phyloP scores from a whole-genome alignment of 768 basidiomycete genomes.

The Phaeotremella fagi region DNA sequence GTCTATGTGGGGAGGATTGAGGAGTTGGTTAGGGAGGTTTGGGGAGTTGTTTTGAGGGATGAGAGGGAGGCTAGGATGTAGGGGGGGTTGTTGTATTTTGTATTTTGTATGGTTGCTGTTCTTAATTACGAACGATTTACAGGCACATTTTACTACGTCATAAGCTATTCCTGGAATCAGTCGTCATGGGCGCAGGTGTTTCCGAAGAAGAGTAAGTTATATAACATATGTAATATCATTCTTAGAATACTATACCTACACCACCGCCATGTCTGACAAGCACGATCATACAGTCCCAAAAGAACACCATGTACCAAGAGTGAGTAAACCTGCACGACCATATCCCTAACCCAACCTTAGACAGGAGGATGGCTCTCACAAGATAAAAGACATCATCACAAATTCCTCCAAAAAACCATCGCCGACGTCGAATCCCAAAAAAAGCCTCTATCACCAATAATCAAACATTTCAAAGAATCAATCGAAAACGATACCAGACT shows the following conservation, averaged over 20 bases:
- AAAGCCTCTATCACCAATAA: constrained; percentile 37
- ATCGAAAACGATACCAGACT: constrained; percentile 45
- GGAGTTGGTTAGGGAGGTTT: too few species aligned
- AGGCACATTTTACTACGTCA: too few species aligned
- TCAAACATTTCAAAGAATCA: constrained; percentile 46
- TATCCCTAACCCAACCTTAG: constrained; percentile 3
- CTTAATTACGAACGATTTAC: too few species aligned
- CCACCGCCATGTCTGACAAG: constrained; percentile 23
- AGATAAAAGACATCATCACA: constrained; percentile 45
- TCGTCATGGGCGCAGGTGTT: neutral
- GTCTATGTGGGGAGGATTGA: too few species aligned
- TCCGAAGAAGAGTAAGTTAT: neutral
- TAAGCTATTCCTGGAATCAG: neutral
- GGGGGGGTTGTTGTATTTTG: too few species aligned
- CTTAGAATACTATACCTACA: neutral
- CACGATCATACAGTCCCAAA: constrained; percentile 29
- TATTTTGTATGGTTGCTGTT: too few species aligned
- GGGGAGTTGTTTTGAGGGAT: too few species aligned
- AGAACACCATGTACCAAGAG: constrained; percentile 41
- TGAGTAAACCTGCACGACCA: constrained; percentile 9
- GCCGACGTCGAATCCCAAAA: constrained; percentile 44
- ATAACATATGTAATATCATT: neutral
- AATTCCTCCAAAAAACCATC: constrained; percentile 38
- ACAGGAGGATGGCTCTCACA: constrained; percentile 44
- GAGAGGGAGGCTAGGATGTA: too few species aligned